Base-by-base conservation (phyloP, 495 filamentous ascomycete species). In the Neurospora intermedia region DNA sequence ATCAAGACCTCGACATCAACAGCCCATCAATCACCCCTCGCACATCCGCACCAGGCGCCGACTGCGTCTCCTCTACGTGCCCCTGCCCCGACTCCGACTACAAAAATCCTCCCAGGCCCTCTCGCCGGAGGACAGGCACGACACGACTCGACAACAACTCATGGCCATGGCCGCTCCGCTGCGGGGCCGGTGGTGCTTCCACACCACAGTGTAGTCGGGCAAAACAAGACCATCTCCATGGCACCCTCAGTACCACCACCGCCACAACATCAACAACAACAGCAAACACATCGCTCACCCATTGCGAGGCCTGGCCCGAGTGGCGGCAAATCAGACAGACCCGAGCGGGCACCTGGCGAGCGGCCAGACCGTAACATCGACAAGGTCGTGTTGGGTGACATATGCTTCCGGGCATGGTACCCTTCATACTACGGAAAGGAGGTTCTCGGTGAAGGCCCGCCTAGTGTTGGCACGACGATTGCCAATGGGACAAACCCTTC, bases 341-440 rank as follows among this genome's bases (percentile, higher is more conserved):
- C 54, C 70, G 71, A 41, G 18, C n/a, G 46, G 35, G 69, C 39
- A n/a, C 18, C 69, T 31, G 48, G 69, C 69, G 45, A 45, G 8
- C 75, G 72, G 39, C 71, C 83, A 7, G 87, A 89, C 74, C 88
- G 89, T 71, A 92, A 91, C 78, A 87, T 94, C 73, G 88, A 92
- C 74, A 88, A 90, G 77, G 90, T 96, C 62, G 87, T 93, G 69
- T 83, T 96, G 71, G 93, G 93, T 4, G 87, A 91, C 75, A 84
- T 91, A 10, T 86, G 88, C 20, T 93, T 96, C 84, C 86, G 87
- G 70, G 88, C 93, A 6, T 94, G 91, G 90, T 94, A 93, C 82
- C 88, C 92, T 2, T 86, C 83, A 35, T 94, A 89, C 75, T 94
- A 94, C 77, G 91, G 90, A 0, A 92, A 94, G 74, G 92, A 94